Conservation (phyloP, 1,284 basidiomycete genomes). For the Exobasidium rhododendri region DNA sequence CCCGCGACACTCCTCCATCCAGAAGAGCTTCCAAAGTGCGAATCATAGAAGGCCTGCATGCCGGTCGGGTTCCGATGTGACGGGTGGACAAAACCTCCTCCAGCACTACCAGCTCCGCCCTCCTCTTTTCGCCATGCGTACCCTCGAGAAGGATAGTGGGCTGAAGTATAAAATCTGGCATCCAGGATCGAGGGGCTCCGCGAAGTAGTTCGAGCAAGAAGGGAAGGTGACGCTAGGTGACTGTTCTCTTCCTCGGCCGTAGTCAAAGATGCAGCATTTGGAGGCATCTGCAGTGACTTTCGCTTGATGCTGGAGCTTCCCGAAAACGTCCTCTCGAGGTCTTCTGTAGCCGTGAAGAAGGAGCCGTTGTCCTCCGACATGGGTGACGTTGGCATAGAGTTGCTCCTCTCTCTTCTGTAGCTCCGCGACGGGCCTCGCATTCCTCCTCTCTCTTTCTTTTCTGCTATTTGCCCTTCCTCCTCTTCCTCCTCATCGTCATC, state of each 20-base stretch:
- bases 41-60: conserved; percentile 44
- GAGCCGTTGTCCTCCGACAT: neutral
- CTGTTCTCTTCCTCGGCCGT: neutral
- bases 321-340: neutral
- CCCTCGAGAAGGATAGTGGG: neutral
- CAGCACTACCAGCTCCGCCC: neutral
- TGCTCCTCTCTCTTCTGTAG: neutral
- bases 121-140: conserved; percentile 6
- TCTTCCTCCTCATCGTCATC: neutral
- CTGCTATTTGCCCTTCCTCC: neutral
- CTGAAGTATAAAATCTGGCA: neutral
- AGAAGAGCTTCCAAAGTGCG: conserved; percentile 30
- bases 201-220: neutral
- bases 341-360: neutral
- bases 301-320: neutral
- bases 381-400: neutral
- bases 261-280: neutral
- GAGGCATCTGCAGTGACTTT: conserved; percentile 2
- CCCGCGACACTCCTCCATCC: conserved; percentile 14
- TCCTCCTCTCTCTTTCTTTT: too few species aligned
- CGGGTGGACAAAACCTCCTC: conserved; percentile 1
- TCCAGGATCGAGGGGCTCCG: neutral
- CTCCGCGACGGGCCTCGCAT: too few species aligned
- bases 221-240: neutral
- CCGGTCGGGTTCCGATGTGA: conserved; percentile 38